A percentile compares a stretch with the other conserved stretches of the same genome.
phyloP scores from a whole-genome alignment of 768 basidiomycete species.

The Leucocoprinus birnbaumii region DNA sequence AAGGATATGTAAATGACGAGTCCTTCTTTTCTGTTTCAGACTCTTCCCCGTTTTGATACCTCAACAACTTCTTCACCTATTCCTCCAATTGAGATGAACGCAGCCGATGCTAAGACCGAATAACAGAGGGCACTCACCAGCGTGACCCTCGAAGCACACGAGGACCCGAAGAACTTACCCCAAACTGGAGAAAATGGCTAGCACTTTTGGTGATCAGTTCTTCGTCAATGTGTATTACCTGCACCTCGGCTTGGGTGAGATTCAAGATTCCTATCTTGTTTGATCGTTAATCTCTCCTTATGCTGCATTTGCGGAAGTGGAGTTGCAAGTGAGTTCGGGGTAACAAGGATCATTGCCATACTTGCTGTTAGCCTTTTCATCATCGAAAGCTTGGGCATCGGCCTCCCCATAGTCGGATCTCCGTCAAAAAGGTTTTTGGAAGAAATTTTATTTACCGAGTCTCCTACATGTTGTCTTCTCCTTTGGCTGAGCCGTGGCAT shows the following conservation, averaged over 20 bases:
- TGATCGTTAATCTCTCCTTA: neutral
- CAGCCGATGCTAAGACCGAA: no score
- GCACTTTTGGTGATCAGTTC: conserved; percentile 43
- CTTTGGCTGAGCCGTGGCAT: conserved; percentile 70
- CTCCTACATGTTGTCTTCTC: conserved; percentile 61
- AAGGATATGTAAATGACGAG: no score
- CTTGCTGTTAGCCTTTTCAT: conserved; percentile 55
- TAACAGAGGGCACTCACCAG: no score
- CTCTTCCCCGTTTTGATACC: no score
- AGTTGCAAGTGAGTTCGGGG: conserved; percentile 45
- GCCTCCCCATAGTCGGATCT: conserved; percentile 53
- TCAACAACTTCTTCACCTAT: no score
- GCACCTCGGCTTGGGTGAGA: conserved; percentile 54
- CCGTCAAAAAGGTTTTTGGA: conserved; percentile 60
- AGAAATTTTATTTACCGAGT: conserved; percentile 59
- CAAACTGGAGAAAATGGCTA: conserved; percentile 45
- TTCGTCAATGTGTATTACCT: conserved; percentile 49
- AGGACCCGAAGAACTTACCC: conserved; percentile 40
- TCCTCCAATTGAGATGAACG: no score
- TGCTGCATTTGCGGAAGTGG: conserved; percentile 63
- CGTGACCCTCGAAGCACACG: conserved; percentile 29
- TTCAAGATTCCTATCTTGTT: neutral
- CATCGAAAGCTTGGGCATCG: conserved; percentile 57
- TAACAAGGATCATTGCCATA: conserved; percentile 44
- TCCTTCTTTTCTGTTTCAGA: no score